Evolutionary conservation across 73 alveolate genomes (phyloP), one percentile per base, ranked within the genome.

Genomic region (Diophrys sp.): DNA sequence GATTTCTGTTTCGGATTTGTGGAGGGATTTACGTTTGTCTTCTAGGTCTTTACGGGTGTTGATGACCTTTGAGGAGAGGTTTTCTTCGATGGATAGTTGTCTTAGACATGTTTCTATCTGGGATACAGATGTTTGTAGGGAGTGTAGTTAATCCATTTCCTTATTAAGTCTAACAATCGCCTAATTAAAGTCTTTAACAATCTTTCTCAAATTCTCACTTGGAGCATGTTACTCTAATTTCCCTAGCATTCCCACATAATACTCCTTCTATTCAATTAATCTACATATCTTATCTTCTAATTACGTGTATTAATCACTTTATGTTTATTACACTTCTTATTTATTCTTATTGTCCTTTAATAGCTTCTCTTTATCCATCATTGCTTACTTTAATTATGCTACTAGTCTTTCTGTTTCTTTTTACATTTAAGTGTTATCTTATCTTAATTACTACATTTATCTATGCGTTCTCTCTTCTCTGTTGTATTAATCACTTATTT

Each of bases 391-490:
- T 0, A 82, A 54, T 57, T 82, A 82, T 80, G 33, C 31, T 23
- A 83, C 32, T 29, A 83, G 56, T 44, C 74, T 75, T 67, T 83
- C 91, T 54, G 74, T 77, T 33, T 83, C 91, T 30, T 75, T 83
- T n/a, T n/a, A n/a, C n/a, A n/a, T 29, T 69, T 27, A 29, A 75
- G 67, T 2, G 29, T 67, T 23, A 66, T 77, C 11, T 75, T 53
- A 27, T 83, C 56, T 29, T 67, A 77, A 67, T 32, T 25, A 23
- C 71, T 75, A 56, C 29, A 62, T 67, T 33, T 73, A 54, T 55
- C 79, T 74, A 24, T 67, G 71, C 29, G 54, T 33, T 54, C 54
- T 74, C 34, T 83, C 91, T 31, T 83, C 91, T 44, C 91, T 74
- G 27, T n/a, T 23, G 31, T 75, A 75, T 67, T 28, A 28, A 0